phyloP scores from a whole-genome alignment of 257 asterid genomes.

The Ilex aquifolium region DNA sequence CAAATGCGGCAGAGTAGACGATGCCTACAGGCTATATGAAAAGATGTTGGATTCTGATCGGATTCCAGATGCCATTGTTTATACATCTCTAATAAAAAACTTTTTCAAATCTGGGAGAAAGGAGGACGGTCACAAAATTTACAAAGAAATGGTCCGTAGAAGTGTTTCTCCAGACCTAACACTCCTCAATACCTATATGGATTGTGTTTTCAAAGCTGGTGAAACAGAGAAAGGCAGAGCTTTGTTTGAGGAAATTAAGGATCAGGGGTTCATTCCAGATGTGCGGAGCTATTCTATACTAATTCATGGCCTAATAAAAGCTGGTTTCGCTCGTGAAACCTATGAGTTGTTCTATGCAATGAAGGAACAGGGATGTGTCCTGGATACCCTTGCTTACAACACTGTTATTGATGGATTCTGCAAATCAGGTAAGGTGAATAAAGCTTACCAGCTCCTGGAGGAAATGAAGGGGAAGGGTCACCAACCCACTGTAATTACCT shows the following conservation, averaged over 20 bases:
- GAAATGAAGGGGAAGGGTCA: conserved; percentile 88
- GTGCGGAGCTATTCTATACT: conserved; percentile 85
- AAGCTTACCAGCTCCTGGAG: conserved; percentile 92
- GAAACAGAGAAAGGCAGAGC: conserved; percentile 76
- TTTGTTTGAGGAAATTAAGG: conserved; percentile 69
- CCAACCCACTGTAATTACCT: conserved; percentile 77
- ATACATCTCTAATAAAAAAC: conserved; percentile 79
- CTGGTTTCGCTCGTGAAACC: conserved; percentile 87
- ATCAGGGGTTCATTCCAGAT: conserved; percentile 59
- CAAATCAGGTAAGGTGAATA: conserved; percentile 87
- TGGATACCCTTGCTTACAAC: conserved; percentile 84
- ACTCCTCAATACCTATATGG: conserved; percentile 87
- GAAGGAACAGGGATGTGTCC: conserved; percentile 84
- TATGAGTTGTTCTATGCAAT: conserved; percentile 71
- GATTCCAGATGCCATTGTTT: conserved; percentile 62
- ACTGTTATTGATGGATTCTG: conserved; percentile 91
- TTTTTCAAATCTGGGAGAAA: conserved; percentile 76
- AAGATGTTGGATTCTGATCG: conserved; percentile 63
- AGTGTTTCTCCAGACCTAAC: conserved; percentile 61
- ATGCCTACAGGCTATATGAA: conserved; percentile 81
- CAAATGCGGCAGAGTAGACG: conserved; percentile 79
- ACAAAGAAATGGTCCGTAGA: conserved; percentile 72
- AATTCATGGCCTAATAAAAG: conserved; percentile 81
- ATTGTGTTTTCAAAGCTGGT: conserved; percentile 78
- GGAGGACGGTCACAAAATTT: conserved; percentile 86